Conservation (phyloP, 2,329 filamentous ascomycete species). For the Colletotrichum aenigma region DNA sequence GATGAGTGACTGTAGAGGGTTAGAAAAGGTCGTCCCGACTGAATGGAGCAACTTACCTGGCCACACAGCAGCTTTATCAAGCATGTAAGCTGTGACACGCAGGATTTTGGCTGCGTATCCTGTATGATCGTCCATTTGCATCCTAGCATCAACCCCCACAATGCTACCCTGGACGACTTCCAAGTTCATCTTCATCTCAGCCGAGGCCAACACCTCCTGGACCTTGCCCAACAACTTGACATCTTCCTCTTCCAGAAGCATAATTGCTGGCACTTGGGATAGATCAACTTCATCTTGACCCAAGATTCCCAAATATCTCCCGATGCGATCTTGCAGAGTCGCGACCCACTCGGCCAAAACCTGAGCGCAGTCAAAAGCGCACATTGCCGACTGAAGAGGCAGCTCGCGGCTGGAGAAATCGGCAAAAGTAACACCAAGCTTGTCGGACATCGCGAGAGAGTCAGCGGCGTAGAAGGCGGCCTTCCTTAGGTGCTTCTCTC, state of each 20-base stretch:
- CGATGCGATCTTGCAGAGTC: slow-evolving; percentile 92
- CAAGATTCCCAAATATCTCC: slow-evolving; percentile 83
- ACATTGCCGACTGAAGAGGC: slow-evolving; percentile 89
- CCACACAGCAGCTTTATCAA: slow-evolving; percentile 91
- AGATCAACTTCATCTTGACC: slow-evolving; percentile 84
- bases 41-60: slow-evolving; percentile 66
- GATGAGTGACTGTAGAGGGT: slow-evolving; percentile 47
- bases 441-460: slow-evolving; percentile 87
- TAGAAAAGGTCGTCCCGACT: background rate
- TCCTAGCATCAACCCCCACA: slow-evolving; percentile 55
- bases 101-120: slow-evolving; percentile 88
- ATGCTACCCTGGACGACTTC: slow-evolving; percentile 52
- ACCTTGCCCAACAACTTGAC: slow-evolving; percentile 84
- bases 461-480: slow-evolving; percentile 96
- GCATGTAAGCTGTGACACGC: slow-evolving; percentile 82
- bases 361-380: slow-evolving; percentile 91
- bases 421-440: slow-evolving; percentile 82
- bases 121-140: slow-evolving; percentile 65
- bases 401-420: slow-evolving; percentile 85
- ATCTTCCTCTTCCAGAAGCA: slow-evolving; percentile 92
- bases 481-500: slow-evolving; percentile 87
- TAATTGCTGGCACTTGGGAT: slow-evolving; percentile 80
- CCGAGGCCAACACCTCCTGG: slow-evolving; percentile 75
- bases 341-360: slow-evolving; percentile 94
- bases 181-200: slow-evolving; percentile 79